Conservation (phyloP, 2,329 filamentous ascomycete genomes). For the Exophiala aquamarina region DNA sequence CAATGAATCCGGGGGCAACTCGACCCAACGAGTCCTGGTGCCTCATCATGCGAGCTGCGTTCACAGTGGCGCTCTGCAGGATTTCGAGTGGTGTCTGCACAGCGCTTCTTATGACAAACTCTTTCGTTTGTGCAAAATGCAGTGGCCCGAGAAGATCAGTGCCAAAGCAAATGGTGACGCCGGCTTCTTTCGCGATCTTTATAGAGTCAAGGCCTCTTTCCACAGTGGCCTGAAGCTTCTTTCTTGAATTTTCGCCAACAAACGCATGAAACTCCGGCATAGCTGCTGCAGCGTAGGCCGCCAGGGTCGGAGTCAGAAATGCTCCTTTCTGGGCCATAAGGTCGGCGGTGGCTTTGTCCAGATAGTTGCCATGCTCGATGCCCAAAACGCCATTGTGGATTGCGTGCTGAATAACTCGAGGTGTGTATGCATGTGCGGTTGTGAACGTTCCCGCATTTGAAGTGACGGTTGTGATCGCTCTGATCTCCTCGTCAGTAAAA, state of each 20-base stretch:
- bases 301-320: slow-evolving; percentile 56
- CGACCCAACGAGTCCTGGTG: slow-evolving; percentile 51
- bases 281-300: slow-evolving; percentile 43
- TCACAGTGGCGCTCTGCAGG: slow-evolving; percentile 54
- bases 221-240: slow-evolving; percentile 55
- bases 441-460: slow-evolving; percentile 53
- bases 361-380: slow-evolving; percentile 55
- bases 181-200: slow-evolving; percentile 51
- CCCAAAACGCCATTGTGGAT: slow-evolving; percentile 57
- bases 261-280: slow-evolving; percentile 39
- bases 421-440: slow-evolving; percentile 60
- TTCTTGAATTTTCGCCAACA: slow-evolving; percentile 43
- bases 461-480: slow-evolving; percentile 54
- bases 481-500: slow-evolving; percentile 58
- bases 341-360: slow-evolving; percentile 46
- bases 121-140: slow-evolving; percentile 48
- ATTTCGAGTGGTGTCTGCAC: slow-evolving; percentile 46
- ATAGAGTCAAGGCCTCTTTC: slow-evolving; percentile 48
- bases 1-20: slow-evolving; percentile 50
- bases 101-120: slow-evolving; percentile 48
- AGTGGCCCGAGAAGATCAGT: slow-evolving; percentile 56
- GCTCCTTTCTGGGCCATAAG: slow-evolving; percentile 52
- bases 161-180: slow-evolving; percentile 58
- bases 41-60: slow-evolving; percentile 51
- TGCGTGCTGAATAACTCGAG: slow-evolving; percentile 54